Percentiles rank a stretch among this genome's conserved stretches.
Conservation (phyloP, 306 rosid genomes). For the Aeschynomene evenia region DNA sequence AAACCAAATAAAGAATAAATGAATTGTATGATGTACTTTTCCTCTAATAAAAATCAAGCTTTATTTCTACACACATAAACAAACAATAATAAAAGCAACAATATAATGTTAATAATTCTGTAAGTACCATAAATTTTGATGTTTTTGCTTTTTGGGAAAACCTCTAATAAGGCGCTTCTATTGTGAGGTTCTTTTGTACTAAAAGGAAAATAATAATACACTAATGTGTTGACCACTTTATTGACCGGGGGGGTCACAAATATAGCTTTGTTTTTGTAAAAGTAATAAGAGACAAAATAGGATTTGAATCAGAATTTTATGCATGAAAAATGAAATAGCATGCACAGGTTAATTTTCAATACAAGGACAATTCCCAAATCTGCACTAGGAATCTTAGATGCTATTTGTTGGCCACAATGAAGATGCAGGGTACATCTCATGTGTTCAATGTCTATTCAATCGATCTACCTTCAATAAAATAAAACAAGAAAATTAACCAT, state of each 20-base stretch:
- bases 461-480: background rate
- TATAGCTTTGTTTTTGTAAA: background rate
- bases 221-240: conserved; percentile 23
- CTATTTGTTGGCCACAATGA: conserved; percentile 34
- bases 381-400: conserved; percentile 8
- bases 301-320: background rate
- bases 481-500: no score
- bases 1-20: no score
- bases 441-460: conserved; percentile 1
- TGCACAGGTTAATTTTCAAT: background rate
- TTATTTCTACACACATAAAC: background rate
- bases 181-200: background rate
- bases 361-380: background rate
- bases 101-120: background rate
- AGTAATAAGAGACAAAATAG: background rate
- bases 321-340: background rate
- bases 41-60: background rate
- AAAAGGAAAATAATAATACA: conserved; percentile 4
- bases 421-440: conserved; percentile 3
- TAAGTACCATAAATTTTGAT: background rate
- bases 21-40: background rate
- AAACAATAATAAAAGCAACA: no score
- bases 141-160: background rate
- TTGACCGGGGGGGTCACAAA: conserved; percentile 7
- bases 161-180: background rate